Base-by-base conservation (phyloP, 192 early-diverging fungal genomes). In the Chytriomyces hyalinus region DNA sequence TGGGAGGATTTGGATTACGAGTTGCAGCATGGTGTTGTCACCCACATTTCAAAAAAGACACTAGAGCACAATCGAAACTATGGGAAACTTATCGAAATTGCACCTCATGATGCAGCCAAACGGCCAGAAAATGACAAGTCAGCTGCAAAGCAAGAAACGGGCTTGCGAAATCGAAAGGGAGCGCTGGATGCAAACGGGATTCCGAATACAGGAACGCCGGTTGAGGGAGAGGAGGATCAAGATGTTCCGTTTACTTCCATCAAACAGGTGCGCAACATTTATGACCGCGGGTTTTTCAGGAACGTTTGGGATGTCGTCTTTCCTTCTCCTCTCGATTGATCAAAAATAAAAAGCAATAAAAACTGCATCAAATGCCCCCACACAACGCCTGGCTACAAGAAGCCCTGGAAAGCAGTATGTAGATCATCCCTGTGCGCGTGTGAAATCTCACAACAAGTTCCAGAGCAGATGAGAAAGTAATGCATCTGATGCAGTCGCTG, bases 1-100 rank as follows among this genome's bases (percentile, higher is more conserved):
- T 87, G 86, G 86, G 84, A 84, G 17, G 86, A 87, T 65, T 17
- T 87, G 22, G 70, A 53, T 8, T 76, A 79, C 65, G 81, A 79
- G 44, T 78, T 87, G 13, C 48, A 76, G 53, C 50, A 76, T 44
- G 76, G 76, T 6, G 50, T 67, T 20, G 51, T 86, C 50, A 75
- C 68, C 11, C 51, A 80, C 5, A 80, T 81, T 13, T 61, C 59
- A 22, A 49, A 20, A 26, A 53, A 51, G 24, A 36, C 83, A 8
- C 72, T 86, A 24, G 63, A 82, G n/a, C 76, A 81, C 51, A 84
- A 84, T 46, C 73, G 77, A 60, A 75, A 49, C 48, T 81, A 77
- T 26, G 71, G 66, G 13, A 48, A 49, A 44, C 36, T 36, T 36
- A 36, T 36, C 36, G 4, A 36, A 36, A 36, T 2, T 36, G 36